These are phyloP conservation scores for Russula earlei DNA, from an alignment of 768 basidiomycete species.

Conservation along the genomic window DNA sequence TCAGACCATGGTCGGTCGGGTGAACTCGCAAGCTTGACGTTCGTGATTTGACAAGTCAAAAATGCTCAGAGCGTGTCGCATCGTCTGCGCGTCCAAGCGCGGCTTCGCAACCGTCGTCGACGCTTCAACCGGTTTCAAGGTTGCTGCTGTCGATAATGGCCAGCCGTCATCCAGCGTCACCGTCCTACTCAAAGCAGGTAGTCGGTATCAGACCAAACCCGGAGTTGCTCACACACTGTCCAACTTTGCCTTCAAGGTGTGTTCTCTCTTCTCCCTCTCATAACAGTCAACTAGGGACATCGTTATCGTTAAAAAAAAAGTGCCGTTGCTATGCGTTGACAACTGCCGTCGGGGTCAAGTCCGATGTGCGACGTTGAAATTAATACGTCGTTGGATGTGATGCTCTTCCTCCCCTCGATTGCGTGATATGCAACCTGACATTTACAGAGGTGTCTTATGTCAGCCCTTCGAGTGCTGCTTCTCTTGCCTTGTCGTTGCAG, in stretches of 20 bases:
- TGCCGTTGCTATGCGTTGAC: neutral
- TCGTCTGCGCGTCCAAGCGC: constrained; percentile 28
- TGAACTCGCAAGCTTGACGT: neutral
- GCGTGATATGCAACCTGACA: neutral
- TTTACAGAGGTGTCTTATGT: neutral
- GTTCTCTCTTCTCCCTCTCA: constrained; percentile 19
- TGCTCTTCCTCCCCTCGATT: neutral
- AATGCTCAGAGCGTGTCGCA: constrained; percentile 19
- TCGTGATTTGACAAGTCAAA: too few species aligned
- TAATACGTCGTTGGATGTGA: neutral
- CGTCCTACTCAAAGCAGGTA: constrained; percentile 87
- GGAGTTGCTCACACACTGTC: constrained; percentile 92
- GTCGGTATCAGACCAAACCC: constrained; percentile 77
- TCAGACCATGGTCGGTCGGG: neutral
- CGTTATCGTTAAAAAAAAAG: neutral
- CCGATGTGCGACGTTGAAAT: neutral
- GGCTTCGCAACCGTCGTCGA: constrained; percentile 80
- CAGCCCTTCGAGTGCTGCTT: neutral
- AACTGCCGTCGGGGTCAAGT: neutral
- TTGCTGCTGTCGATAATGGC: constrained; percentile 75
- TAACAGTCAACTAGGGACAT: neutral
- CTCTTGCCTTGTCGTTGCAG: neutral
- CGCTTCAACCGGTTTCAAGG: constrained; percentile 63
- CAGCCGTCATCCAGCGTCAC: constrained; percentile 82
- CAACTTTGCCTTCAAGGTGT: constrained; percentile 98